Evolutionary conservation across 2,329 filamentous ascomycete genomes (phyloP), one percentile per base, ranked within the genome.

Genomic region (Pezicula neosporulosa): DNA sequence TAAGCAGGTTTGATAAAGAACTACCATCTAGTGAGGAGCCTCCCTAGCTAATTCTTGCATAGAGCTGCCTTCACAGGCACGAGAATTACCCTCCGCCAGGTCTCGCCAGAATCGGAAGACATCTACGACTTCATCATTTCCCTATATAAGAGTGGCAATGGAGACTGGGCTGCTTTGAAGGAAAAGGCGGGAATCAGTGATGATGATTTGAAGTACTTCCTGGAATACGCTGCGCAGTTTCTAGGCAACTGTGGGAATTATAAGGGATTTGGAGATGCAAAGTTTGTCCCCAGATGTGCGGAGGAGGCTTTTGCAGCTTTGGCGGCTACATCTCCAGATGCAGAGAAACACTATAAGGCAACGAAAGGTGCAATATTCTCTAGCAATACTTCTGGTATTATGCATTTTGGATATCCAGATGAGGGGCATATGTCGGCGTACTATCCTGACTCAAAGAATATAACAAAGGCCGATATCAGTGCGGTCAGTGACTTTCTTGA

Each of bases 241-340:
- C 75, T 94, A 3, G 87, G 87, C 42, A 94, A 93, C 66, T 78
- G 78, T 55, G 66, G 90, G 56, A 94, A 94, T 70, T 94, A 93
- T 73, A 93, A 93, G 73, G 87, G 87, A 60, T 93, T 92, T 63
- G 90, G 90, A 41, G 89, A 94, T 69, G 82, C 86, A 62, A 94
- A 94, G 67, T 92, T 94, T 65, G 80, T 94, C 51, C 89, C 89
- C 2, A 78, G 88, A 60, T 82, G 87, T 63, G 75, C 78, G 6
- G 78, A 84, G 59, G 78, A 81, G 52, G 79, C 77, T 5, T 78
- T 92, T 53, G 77, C 81, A 47, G 79, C 85, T 54, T 74, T 93
- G 33, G 85, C 86, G 42, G 77, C 80, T 15, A 77, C 77, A 15
- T 72, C 70, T 0, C 71, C 81, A 2, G 81, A 86, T 48, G 82